Evolutionary conservation across 2,329 filamentous ascomycete species (phyloP).

Genomic region (Exserohilum rostratum): DNA sequence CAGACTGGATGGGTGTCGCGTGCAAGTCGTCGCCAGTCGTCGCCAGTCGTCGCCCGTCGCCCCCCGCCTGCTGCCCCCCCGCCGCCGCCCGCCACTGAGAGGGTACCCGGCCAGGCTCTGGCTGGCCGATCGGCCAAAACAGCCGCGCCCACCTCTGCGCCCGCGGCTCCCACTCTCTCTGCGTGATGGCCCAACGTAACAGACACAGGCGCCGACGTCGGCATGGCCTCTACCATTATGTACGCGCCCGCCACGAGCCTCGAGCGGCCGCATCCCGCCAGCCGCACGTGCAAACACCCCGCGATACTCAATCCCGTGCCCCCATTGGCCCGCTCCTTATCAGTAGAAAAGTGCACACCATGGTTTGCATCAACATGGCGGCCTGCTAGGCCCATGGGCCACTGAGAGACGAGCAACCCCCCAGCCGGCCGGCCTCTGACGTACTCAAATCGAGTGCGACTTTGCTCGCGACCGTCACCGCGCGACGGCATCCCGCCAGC

Average conservation of each 20-base stretch:
- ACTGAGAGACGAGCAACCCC: constrained; percentile 69
- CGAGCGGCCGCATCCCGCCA: constrained; percentile 26
- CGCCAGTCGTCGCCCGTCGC: too few species aligned
- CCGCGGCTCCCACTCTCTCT: constrained; percentile 16
- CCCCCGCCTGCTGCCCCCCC: too few species aligned
- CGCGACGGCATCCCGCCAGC: constrained; percentile 26
- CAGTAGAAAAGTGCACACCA: constrained; percentile 41
- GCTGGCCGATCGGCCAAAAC: too few species aligned
- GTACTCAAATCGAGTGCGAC: constrained; percentile 58
- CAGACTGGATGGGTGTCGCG: too few species aligned
- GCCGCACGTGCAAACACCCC: constrained; percentile 31
- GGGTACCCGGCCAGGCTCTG: too few species aligned
- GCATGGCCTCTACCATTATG: constrained; percentile 37
- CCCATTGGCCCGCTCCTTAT: constrained; percentile 44
- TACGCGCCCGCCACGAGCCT: constrained; percentile 16
- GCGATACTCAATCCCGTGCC: constrained; percentile 16
- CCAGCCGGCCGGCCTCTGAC: constrained; percentile 63
- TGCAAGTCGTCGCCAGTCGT: too few species aligned
- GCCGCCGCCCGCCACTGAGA: too few species aligned
- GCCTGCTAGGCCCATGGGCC: constrained; percentile 29
- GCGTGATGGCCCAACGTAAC: constrained; percentile 26
- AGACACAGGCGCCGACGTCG: constrained; percentile 22
- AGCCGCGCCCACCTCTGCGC: not conserved
- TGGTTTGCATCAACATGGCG: constrained; percentile 36
- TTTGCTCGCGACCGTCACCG: constrained; percentile 24